Conservation (phyloP, 83 land plant species). For the Larix sibirica region DNA sequence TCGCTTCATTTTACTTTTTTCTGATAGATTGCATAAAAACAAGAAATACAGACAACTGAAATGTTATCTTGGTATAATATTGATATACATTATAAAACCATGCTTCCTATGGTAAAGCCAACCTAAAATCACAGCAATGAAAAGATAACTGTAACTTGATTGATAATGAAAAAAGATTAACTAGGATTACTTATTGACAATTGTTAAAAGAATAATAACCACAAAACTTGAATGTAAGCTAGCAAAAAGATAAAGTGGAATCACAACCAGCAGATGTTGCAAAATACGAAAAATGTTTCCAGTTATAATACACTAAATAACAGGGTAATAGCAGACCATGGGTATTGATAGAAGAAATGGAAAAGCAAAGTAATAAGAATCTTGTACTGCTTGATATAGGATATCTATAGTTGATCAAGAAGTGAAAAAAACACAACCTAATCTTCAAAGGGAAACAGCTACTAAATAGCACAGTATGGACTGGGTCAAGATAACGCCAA, state of each 20-base stretch:
- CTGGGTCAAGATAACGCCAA: background rate
- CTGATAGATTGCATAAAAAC: background rate
- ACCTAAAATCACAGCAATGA: background rate
- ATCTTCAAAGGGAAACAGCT: background rate
- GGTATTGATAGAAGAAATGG: background rate
- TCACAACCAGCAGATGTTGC: background rate
- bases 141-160: background rate
- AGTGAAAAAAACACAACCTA: too few species aligned
- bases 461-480: background rate
- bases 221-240: too few species aligned
- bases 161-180: background rate
- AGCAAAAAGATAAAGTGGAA: too few species aligned
- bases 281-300: background rate
- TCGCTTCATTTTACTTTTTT: background rate
- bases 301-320: background rate
- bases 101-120: background rate
- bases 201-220: background rate
- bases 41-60: background rate
- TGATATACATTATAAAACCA: background rate
- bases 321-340: background rate
- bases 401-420: too few species aligned
- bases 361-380: background rate
- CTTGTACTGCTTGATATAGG: background rate
- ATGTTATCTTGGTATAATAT: background rate
- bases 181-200: background rate